phyloP scores from a whole-genome alignment of 805 yeast genomes.

The Pichia ethanolica region DNA sequence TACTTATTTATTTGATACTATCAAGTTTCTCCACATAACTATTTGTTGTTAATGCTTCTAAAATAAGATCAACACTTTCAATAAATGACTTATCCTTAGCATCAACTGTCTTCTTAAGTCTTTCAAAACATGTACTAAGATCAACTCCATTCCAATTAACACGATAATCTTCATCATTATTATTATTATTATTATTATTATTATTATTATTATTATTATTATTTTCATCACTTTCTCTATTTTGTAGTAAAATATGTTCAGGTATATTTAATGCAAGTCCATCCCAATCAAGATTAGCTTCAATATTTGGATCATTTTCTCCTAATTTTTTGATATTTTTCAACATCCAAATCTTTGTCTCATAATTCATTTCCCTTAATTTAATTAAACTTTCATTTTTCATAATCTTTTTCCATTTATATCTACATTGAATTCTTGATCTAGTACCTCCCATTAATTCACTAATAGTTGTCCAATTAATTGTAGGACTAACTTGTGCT shows the following conservation, averaged over 20 bases:
- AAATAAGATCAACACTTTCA: too few species aligned
- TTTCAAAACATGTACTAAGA: too few species aligned
- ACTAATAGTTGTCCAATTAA: conserved; percentile 89
- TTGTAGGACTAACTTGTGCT: conserved; percentile 31
- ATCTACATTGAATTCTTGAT: conserved; percentile 89
- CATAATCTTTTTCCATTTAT: conserved; percentile 84
- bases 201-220: too few species aligned
- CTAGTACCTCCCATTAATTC: conserved; percentile 86
- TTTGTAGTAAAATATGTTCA: too few species aligned
- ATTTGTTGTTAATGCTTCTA: too few species aligned
- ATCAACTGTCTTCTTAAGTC: too few species aligned
- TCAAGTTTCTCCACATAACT: too few species aligned
- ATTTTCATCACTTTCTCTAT: conserved; percentile 6
- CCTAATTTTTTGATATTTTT: conserved; percentile 38
- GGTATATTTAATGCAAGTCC: conserved; percentile 41
- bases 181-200: too few species aligned
- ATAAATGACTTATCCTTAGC: too few species aligned
- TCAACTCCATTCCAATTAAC: too few species aligned
- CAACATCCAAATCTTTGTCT: conserved; percentile 46
- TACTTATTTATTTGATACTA: too few species aligned
- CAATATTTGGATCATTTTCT: conserved; percentile 22
- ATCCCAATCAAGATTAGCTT: conserved; percentile 44
- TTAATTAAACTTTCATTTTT: conserved; percentile 47
- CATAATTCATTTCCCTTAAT: conserved; percentile 35
- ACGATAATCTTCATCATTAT: too few species aligned